phyloP scores from a whole-genome alignment of 2,329 filamentous ascomycete species.

The Pestalotiopsis sp. region DNA sequence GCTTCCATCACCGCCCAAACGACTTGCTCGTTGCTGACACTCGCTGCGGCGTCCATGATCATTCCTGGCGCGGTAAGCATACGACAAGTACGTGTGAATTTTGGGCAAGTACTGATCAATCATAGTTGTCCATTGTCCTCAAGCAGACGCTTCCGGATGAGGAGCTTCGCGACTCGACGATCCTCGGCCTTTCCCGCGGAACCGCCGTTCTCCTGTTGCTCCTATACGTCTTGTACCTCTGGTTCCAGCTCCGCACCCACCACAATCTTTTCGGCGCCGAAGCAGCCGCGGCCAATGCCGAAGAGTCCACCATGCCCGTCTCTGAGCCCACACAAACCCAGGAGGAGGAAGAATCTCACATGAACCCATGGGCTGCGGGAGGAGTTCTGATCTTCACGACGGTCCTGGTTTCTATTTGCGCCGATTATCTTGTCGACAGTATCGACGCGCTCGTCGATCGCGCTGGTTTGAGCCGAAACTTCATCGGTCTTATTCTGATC shows the following conservation, averaged over 20 bases:
- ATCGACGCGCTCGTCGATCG: constrained; percentile 72
- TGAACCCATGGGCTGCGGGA: constrained; percentile 64
- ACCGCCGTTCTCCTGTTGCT: constrained; percentile 74
- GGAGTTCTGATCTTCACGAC: constrained; percentile 71
- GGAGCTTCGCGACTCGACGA: constrained; percentile 50
- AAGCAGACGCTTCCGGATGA: constrained; percentile 33
- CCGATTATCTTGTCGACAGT: constrained; percentile 75
- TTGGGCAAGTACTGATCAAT: neutral
- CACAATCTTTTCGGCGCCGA: constrained; percentile 68
- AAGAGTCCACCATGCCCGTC: neutral
- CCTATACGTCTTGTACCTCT: constrained; percentile 75
- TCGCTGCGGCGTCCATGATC: constrained; percentile 75
- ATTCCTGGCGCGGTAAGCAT: constrained; percentile 67
- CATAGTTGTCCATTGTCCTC: constrained; percentile 66
- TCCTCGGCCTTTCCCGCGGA: constrained; percentile 71
- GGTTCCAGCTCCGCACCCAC: constrained; percentile 78
- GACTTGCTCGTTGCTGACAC: constrained; percentile 71
- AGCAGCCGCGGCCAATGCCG: constrained; percentile 21
- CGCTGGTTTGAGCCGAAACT: constrained; percentile 74
- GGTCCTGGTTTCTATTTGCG: constrained; percentile 69
- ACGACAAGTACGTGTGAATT: neutral
- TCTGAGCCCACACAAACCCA: constrained; percentile 17
- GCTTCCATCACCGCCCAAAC: constrained; percentile 77
- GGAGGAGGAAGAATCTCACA: constrained; percentile 46
- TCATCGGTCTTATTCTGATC: constrained; percentile 77